phyloP scores from a whole-genome alignment of 1,284 basidiomycete genomes.

The Boletus hoseneyae region DNA sequence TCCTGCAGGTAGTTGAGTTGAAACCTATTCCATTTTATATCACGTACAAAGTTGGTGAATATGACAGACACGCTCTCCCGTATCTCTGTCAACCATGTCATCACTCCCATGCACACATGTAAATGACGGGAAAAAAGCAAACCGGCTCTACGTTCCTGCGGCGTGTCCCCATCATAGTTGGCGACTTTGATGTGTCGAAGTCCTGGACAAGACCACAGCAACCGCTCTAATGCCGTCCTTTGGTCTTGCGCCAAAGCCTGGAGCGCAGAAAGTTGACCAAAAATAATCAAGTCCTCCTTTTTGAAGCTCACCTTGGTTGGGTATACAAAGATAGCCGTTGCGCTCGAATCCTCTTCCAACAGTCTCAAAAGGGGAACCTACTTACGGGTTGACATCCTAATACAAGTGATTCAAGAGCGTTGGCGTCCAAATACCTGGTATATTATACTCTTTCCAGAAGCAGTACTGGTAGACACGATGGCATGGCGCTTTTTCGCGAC shows the following conservation, averaged over 20 bases:
- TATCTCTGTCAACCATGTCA: conserved; percentile 43
- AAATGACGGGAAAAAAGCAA: conserved; percentile 12
- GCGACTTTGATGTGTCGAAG: conserved; percentile 65
- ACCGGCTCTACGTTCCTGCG: conserved; percentile 62
- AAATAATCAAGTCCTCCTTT: background rate
- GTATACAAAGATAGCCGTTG: conserved; percentile 85
- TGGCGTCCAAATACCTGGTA: conserved; percentile 56
- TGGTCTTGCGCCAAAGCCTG: conserved; percentile 92
- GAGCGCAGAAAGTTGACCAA: background rate
- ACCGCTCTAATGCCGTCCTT: conserved; percentile 60
- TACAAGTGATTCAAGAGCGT: background rate
- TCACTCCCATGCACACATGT: background rate
- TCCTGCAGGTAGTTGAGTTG: conserved; percentile 50
- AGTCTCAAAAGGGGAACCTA: conserved; percentile 73
- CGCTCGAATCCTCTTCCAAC: conserved; percentile 57
- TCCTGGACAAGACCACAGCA: conserved; percentile 61
- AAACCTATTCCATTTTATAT: no score
- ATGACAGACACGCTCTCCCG: conserved; percentile 66
- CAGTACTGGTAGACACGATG: conserved; percentile 88
- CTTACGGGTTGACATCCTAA: background rate
- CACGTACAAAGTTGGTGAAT: conserved; percentile 71
- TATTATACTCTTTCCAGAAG: conserved; percentile 90
- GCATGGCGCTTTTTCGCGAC: conserved; percentile 65
- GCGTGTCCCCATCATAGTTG: conserved; percentile 90
- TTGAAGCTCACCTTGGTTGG: conserved; percentile 69